These are phyloP conservation scores for Penicillium desertorum DNA, from an alignment of 495 filamentous ascomycete species.

Conservation along the genomic window DNA sequence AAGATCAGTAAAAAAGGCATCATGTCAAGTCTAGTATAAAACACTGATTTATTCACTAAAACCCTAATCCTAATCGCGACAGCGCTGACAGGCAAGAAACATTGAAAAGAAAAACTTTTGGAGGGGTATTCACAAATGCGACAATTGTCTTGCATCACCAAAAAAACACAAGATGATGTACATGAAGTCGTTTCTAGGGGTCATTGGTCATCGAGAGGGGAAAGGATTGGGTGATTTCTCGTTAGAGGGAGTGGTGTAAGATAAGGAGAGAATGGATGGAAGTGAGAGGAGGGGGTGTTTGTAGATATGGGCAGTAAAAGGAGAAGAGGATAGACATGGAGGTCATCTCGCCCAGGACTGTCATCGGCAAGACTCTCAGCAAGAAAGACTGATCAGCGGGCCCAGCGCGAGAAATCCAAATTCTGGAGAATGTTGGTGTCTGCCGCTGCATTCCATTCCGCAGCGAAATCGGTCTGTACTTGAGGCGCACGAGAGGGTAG, in stretches of 20 bases:
- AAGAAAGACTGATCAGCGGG: slow-evolving; percentile 26
- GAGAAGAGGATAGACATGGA: background rate
- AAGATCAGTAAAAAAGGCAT: background rate
- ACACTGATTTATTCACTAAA: slow-evolving; percentile 6
- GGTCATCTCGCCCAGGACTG: background rate
- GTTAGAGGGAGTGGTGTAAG: background rate
- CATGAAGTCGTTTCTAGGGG: slow-evolving; percentile 30
- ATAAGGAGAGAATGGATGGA: background rate
- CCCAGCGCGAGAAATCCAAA: slow-evolving; percentile 48
- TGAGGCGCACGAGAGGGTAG: slow-evolving; percentile 30
- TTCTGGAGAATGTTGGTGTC: slow-evolving; percentile 43
- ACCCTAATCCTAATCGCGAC: slow-evolving; percentile 8
- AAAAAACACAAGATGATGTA: slow-evolving; percentile 33
- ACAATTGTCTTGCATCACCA: slow-evolving; percentile 21
- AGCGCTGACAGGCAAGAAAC: slow-evolving; percentile 10
- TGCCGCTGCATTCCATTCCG: slow-evolving; percentile 46
- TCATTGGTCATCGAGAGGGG: slow-evolving; percentile 14
- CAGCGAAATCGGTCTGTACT: slow-evolving; percentile 33
- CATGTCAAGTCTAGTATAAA: background rate
- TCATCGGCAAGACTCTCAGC: background rate
- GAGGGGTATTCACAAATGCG: slow-evolving; percentile 41
- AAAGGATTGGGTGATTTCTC: slow-evolving; percentile 8
- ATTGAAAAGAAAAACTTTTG: slow-evolving; percentile 30
- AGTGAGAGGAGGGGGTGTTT: background rate
- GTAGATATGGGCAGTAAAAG: background rate